These are phyloP conservation scores for Fimicolochytrium jonesii DNA, from an alignment of 192 early-diverging fungal species.

Conservation along the genomic window DNA sequence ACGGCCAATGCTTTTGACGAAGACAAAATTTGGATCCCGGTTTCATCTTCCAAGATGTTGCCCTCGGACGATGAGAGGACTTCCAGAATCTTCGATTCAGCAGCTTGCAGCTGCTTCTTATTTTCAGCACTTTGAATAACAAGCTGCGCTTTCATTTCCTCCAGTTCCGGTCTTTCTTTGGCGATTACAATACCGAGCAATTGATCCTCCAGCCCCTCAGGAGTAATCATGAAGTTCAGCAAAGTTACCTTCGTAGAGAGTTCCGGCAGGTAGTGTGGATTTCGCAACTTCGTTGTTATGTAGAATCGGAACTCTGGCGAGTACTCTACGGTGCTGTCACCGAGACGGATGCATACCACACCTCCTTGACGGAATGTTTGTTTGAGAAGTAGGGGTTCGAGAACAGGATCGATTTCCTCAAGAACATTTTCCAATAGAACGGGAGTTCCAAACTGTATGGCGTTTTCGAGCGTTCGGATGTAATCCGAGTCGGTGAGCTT, in stretches of 20 bases:
- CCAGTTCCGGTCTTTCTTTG: conserved; percentile 56
- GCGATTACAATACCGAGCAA: conserved; percentile 62
- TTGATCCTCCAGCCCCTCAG: conserved; percentile 60
- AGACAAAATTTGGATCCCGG: conserved; percentile 56
- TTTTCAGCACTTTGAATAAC: conserved; percentile 57
- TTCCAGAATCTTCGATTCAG: conserved; percentile 62
- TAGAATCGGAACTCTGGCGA: conserved; percentile 61
- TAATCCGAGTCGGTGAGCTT: conserved; percentile 58
- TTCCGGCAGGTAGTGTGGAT: conserved; percentile 60
- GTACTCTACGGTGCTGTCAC: conserved; percentile 56
- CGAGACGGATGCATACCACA: conserved; percentile 55
- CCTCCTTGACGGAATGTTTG: conserved; percentile 64
- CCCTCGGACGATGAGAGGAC: conserved; percentile 55
- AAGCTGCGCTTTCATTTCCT: conserved; percentile 59
- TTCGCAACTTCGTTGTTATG: conserved; percentile 56
- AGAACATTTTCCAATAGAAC: conserved; percentile 56
- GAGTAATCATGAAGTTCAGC: conserved; percentile 63
- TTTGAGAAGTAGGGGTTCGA: conserved; percentile 56
- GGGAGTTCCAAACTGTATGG: conserved; percentile 60
- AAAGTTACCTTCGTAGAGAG: conserved; percentile 58
- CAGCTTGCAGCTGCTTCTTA: conserved; percentile 57
- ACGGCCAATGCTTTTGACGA: conserved; percentile 60
- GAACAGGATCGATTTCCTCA: conserved; percentile 55
- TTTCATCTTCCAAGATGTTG: conserved; percentile 64
- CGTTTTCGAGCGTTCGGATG: conserved; percentile 53